phyloP scores from a whole-genome alignment of 2,329 filamentous ascomycete genomes.

The Cytospora piceae region DNA sequence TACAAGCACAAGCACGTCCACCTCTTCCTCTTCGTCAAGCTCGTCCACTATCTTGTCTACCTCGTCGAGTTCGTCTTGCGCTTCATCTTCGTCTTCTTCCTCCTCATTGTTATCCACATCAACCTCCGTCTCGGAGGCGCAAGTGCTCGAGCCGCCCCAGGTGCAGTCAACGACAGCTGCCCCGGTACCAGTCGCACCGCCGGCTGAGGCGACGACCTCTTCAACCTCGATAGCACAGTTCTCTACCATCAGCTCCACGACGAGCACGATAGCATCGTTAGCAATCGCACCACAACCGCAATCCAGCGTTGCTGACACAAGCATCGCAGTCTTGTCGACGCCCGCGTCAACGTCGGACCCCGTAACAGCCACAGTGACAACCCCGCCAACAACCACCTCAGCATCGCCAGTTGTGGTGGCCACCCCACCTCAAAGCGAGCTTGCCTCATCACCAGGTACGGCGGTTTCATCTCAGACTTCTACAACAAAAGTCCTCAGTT shows the following conservation, averaged over 20 bases:
- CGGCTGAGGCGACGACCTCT: slow-evolving; percentile 28
- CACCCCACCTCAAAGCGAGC: slow-evolving; percentile 16
- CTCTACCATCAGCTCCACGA: slow-evolving; percentile 33
- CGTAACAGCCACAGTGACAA: slow-evolving; percentile 31
- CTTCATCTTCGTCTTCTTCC: not conserved
- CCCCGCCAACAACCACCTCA: slow-evolving; percentile 16
- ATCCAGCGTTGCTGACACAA: slow-evolving; percentile 45
- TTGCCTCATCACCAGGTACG: slow-evolving; percentile 17
- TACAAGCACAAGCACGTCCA: slow-evolving; percentile 32
- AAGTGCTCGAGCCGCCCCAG: slow-evolving; percentile 30
- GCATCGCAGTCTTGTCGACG: slow-evolving; percentile 35
- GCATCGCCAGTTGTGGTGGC: not conserved
- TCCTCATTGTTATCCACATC: not conserved
- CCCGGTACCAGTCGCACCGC: slow-evolving; percentile 18
- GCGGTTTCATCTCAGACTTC: slow-evolving; percentile 22
- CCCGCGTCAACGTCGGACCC: slow-evolving; percentile 19
- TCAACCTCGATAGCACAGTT: slow-evolving; percentile 30
- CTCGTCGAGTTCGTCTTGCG: slow-evolving; percentile 16
- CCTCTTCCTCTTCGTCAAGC: slow-evolving; percentile 29
- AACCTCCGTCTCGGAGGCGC: slow-evolving; percentile 25
- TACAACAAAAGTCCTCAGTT: slow-evolving; percentile 30
- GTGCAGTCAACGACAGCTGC: slow-evolving; percentile 23
- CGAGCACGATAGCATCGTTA: slow-evolving; percentile 33
- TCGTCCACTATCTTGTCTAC: slow-evolving; percentile 24
- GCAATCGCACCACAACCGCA: slow-evolving; percentile 31